Evolutionary conservation across 495 filamentous ascomycete genomes (phyloP), one percentile per base, ranked within the genome.

Genomic region (Podospora pseudocomata): DNA sequence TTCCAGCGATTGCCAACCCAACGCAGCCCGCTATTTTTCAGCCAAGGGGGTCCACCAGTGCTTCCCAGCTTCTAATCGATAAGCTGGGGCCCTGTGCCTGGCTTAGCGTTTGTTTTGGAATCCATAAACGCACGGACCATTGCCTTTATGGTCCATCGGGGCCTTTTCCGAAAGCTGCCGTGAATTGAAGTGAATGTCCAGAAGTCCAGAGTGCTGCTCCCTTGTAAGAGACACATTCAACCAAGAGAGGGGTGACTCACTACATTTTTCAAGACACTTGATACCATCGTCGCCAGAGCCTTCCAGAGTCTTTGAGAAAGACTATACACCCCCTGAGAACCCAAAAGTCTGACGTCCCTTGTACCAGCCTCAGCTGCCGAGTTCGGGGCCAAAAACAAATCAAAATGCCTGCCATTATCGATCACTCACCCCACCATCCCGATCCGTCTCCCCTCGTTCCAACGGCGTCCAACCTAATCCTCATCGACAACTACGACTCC

Each of bases 401-500:
- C 63, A 76, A 66, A 65, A 88, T 86, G 83, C 70, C 78, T 65
- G 76, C 75, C 66, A 77, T 95, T 64, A 87, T 95, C 73, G 94
- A 96, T 80, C 88, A 94, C 78, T 97, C 94, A 56, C 91, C 92
- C 74, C 89, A 91, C 78, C 89, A 93, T 76, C 90, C 91, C 71
- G 86, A 88, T 67, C 87, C 86, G 64, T 87, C 86, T 19, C 80
- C 89, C 60, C 86, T 87, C 63, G 80, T 97, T 32, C 76, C 87
- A 20, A 92, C 84, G 60, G 94, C 94, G 28, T 89, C 89, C 44
- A 98, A 98, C 81, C 86, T 99, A 30, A 87, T 99, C 65, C 82
- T 99, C 66, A 96, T 99, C 73, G 95, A 98, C 81, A 99, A 99
- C 81, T 99, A 97, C 78, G 95, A 99, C 80, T 97, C 94, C 0